Evolutionary conservation across 2,329 filamentous ascomycete species (phyloP).

Genomic region (Penicillium sp.): DNA sequence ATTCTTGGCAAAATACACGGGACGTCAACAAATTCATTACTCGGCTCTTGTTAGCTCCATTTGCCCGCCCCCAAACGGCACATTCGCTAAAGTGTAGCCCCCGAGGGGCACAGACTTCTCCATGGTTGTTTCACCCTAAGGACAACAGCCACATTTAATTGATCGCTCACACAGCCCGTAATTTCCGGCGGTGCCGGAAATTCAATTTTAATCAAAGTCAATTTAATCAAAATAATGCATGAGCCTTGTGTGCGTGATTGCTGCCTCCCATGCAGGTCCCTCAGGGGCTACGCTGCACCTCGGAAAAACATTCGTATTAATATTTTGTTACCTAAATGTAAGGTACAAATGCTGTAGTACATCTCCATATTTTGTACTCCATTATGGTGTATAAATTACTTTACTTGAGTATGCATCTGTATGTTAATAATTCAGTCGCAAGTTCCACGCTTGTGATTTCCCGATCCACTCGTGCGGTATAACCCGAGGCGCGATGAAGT

Average conservation of each 20-base stretch:
- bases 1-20: neutral
- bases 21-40: neutral
- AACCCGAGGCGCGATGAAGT: neutral
- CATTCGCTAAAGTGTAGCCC: conserved; percentile 16
- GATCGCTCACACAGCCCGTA: conserved; percentile 11
- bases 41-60: neutral
- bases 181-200: conserved; percentile 24
- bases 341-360: neutral
- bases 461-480: conserved; percentile 6
- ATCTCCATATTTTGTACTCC: neutral
- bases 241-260: neutral
- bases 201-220: conserved; percentile 7
- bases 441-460: conserved; percentile 3
- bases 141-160: conserved; percentile 15
- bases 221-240: conserved; percentile 1
- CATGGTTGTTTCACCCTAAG: conserved; percentile 21
- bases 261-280: neutral
- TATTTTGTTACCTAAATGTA: neutral
- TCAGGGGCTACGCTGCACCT: neutral
- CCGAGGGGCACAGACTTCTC: conserved; percentile 21
- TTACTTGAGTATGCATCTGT: neutral
- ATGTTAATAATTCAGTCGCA: conserved; percentile 1
- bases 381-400: neutral
- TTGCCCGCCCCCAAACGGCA: neutral
- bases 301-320: neutral